These are phyloP conservation scores for Acephala macrosclerotiorum DNA, from an alignment of 2,329 filamentous ascomycete genomes.

Conservation along the genomic window DNA sequence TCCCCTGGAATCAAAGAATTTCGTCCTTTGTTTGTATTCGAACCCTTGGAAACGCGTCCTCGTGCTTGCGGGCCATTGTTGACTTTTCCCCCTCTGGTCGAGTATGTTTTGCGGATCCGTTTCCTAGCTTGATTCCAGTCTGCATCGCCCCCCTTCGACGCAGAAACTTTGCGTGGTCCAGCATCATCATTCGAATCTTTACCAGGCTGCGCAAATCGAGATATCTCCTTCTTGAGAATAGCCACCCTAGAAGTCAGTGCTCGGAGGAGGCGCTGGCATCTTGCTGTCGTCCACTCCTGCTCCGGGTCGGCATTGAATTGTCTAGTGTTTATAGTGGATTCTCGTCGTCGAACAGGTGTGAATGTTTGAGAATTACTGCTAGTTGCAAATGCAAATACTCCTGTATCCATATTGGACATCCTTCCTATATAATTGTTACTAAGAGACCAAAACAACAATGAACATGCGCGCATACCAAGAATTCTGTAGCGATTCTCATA, in stretches of 20 bases:
- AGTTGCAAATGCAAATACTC: slow-evolving; percentile 9
- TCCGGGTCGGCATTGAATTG: slow-evolving; percentile 29
- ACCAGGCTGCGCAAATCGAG: slow-evolving; percentile 18
- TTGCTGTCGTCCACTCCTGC: slow-evolving; percentile 50
- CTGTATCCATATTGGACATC: slow-evolving; percentile 21
- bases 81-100: slow-evolving; percentile 25
- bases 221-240: slow-evolving; percentile 47
- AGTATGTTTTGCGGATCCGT: slow-evolving; percentile 42
- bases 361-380: slow-evolving; percentile 31
- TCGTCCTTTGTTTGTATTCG: slow-evolving; percentile 20
- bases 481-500: slow-evolving; percentile 3
- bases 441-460: slow-evolving; percentile 2
- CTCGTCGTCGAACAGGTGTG: slow-evolving; percentile 40
- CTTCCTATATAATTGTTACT: slow-evolving; percentile 18
- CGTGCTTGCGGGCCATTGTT: slow-evolving; percentile 5
- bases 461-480: neutral
- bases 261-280: slow-evolving; percentile 53
- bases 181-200: neutral
- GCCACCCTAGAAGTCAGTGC: slow-evolving; percentile 52
- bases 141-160: slow-evolving; percentile 20
- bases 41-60: slow-evolving; percentile 1
- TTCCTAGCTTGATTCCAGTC: slow-evolving; percentile 39
- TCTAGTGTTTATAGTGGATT: slow-evolving; percentile 34
- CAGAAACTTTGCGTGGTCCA: neutral
- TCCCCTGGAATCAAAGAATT: slow-evolving; percentile 38